Evolutionary conservation across 2,329 filamentous ascomycete genomes (phyloP).

Genomic region (Pseudopyricularia javanii): DNA sequence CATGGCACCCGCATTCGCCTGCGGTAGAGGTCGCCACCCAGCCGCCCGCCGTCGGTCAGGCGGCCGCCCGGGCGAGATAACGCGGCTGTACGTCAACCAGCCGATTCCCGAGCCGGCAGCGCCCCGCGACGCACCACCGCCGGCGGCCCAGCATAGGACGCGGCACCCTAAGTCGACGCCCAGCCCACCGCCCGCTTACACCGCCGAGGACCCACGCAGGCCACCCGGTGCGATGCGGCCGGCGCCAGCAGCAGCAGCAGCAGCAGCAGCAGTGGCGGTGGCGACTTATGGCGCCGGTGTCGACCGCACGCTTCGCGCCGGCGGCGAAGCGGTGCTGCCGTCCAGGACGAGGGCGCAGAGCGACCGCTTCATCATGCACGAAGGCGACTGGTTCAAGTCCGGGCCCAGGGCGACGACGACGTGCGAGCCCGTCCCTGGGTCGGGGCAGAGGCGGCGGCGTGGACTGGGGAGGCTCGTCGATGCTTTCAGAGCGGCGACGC

Average conservation of each 20-base stretch:
- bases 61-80: neutral
- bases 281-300: too few relatives aligned
- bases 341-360: neutral
- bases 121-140: neutral
- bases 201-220: neutral
- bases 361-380: neutral
- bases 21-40: neutral
- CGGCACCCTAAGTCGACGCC: neutral
- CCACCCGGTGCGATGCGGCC: neutral
- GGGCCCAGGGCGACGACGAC: neutral
- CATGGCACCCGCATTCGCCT: neutral
- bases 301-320: too few relatives aligned
- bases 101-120: neutral
- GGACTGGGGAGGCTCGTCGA: neutral
- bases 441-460: neutral
- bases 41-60: neutral
- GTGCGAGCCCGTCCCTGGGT: neutral
- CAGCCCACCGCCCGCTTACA: neutral
- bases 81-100: neutral
- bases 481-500: neutral
- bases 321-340: neutral
- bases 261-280: neutral
- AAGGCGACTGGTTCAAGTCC: too few relatives aligned
- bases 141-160: neutral
- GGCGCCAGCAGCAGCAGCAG: neutral